A percentile compares a stretch with the other conserved stretches of the same genome.
Evolutionary conservation across 768 basidiomycete species (phyloP).

Genomic region (Russula olivacea): DNA sequence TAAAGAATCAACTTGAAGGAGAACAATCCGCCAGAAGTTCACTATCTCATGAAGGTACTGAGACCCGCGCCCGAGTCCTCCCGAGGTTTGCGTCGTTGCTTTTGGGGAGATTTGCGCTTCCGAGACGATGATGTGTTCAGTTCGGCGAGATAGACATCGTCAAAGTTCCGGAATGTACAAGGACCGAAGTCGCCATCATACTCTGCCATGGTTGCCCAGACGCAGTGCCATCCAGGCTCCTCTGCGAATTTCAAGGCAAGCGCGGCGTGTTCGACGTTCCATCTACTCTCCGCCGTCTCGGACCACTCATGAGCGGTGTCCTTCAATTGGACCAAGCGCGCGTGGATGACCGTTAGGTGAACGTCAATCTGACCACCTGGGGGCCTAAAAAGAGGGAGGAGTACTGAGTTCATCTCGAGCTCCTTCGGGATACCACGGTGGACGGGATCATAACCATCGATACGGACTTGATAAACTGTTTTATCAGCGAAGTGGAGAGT

Average conservation of each 20-base stretch:
- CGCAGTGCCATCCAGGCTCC: slow-evolving; percentile 51
- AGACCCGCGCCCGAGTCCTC: not conserved
- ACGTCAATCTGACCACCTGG: slow-evolving; percentile 31
- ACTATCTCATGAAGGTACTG: not conserved
- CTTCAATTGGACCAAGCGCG: slow-evolving; percentile 47
- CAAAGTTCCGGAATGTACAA: slow-evolving; percentile 33
- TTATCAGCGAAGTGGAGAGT: slow-evolving; percentile 36
- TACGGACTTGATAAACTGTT: slow-evolving; percentile 40
- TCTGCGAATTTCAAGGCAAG: slow-evolving; percentile 52
- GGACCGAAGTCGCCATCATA: slow-evolving; percentile 37
- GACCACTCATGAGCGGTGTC: slow-evolving; percentile 53
- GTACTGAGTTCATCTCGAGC: slow-evolving; percentile 46
- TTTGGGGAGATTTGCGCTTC: slow-evolving; percentile 8
- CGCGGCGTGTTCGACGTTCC: slow-evolving; percentile 44
- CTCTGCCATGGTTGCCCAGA: slow-evolving; percentile 58
- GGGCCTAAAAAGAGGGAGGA: slow-evolving; percentile 38
- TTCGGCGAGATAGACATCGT: slow-evolving; percentile 42
- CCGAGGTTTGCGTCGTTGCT: slow-evolving; percentile 4
- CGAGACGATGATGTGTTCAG: slow-evolving; percentile 28
- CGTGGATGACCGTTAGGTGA: slow-evolving; percentile 44
- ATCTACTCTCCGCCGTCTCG: slow-evolving; percentile 30
- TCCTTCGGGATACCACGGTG: slow-evolving; percentile 53
- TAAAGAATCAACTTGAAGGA: not conserved
- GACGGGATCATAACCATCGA: slow-evolving; percentile 56
- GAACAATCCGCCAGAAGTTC: not conserved